A percentile compares a stretch with the other conserved stretches of the same genome.
Conservation (phyloP, 2,329 filamentous ascomycete genomes). For the Fusarium coicis region DNA sequence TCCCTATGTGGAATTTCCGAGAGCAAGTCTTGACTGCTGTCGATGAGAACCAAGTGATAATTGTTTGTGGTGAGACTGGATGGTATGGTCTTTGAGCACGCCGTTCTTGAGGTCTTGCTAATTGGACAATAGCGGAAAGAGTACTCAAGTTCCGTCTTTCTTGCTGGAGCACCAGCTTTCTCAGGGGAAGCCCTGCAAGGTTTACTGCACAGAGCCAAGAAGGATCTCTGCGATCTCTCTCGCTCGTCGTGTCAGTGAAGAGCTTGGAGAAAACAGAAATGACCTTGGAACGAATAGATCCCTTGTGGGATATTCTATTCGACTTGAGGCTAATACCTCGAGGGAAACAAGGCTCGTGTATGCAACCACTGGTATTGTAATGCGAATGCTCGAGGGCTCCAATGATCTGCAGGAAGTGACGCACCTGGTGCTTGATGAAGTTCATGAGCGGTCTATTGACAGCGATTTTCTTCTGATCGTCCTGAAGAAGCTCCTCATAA, state of each 20-base stretch:
- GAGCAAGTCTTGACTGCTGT: conserved; percentile 81
- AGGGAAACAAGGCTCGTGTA: conserved; percentile 87
- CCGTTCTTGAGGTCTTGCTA: conserved; percentile 24
- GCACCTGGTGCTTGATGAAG: conserved; percentile 95
- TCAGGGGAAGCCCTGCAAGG: conserved; percentile 83
- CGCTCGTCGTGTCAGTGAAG: conserved; percentile 91
- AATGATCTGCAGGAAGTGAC: conserved; percentile 90
- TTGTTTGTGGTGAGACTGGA: conserved; percentile 96
- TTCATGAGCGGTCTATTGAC: conserved; percentile 95
- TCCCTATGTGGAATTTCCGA: conserved; percentile 91
- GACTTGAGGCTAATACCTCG: conserved; percentile 87
- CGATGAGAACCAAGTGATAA: conserved; percentile 83
- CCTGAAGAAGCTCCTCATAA: conserved; percentile 81
- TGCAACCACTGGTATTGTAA: conserved; percentile 92
- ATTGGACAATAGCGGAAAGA: conserved; percentile 75
- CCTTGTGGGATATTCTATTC: conserved; percentile 92
- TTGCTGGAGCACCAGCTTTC: conserved; percentile 89
- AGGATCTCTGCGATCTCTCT: conserved; percentile 96
- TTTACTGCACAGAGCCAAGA: conserved; percentile 95
- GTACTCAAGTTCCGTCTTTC: conserved; percentile 95
- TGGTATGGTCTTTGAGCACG: conserved; percentile 61
- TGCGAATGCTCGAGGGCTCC: conserved; percentile 94
- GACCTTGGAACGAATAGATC: conserved; percentile 87
- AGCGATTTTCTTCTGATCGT: conserved; percentile 96
- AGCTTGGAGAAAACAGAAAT: conserved; percentile 84